Conservation (phyloP, 768 basidiomycete species). For the Termitomyces eurrhizus region DNA sequence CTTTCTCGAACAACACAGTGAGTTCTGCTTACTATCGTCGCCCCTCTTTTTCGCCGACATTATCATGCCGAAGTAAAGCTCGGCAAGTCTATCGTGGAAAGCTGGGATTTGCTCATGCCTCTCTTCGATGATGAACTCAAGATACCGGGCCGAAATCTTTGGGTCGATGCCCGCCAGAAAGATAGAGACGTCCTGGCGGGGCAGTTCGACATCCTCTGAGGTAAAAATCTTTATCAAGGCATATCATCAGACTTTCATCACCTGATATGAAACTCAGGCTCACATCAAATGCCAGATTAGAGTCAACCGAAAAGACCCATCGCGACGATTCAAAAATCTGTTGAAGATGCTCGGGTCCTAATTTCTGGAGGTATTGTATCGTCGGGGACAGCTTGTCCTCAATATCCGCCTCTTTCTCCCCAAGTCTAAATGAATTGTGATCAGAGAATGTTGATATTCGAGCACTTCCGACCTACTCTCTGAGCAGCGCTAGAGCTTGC, state of each 20-base stretch:
- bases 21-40: slow-evolving; percentile 47
- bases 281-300: slow-evolving; percentile 75
- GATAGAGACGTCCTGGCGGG: slow-evolving; percentile 68
- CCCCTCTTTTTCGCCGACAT: slow-evolving; percentile 51
- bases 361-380: slow-evolving; percentile 85
- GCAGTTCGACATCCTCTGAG: slow-evolving; percentile 91
- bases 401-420: slow-evolving; percentile 71
- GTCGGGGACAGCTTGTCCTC: slow-evolving; percentile 82
- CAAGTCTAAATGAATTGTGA: slow-evolving; percentile 62
- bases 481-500: slow-evolving; percentile 80
- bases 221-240: slow-evolving; percentile 72
- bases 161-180: slow-evolving; percentile 74
- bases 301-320: slow-evolving; percentile 82
- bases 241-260: not conserved
- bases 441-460: not conserved
- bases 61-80: slow-evolving; percentile 77
- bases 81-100: slow-evolving; percentile 89
- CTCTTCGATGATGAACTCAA: slow-evolving; percentile 81
- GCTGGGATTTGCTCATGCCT: slow-evolving; percentile 59
- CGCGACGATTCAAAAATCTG: slow-evolving; percentile 78
- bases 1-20: not conserved
- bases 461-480: slow-evolving; percentile 53
- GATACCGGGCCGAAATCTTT: slow-evolving; percentile 68
- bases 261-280: not conserved
- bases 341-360: slow-evolving; percentile 77